phyloP scores from a whole-genome alignment of 2,329 filamentous ascomycete genomes.

The Cordyceps pruinosa region DNA sequence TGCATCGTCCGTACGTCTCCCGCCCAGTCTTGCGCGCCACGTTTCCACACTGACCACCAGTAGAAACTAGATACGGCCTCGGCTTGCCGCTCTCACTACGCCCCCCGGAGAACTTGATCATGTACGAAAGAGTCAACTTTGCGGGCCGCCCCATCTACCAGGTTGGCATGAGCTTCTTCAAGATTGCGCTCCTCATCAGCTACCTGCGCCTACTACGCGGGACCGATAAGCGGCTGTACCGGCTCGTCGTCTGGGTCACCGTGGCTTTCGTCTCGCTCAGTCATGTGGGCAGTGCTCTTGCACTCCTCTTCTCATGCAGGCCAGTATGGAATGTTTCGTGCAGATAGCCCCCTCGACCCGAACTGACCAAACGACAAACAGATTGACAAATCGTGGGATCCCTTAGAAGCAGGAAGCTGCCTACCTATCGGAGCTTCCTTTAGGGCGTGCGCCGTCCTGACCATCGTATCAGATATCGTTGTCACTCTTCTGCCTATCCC shows the following conservation, averaged over 20 bases:
- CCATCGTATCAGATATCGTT: constrained; percentile 43
- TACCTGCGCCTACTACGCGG: constrained; percentile 44
- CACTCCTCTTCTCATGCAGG: constrained; percentile 43
- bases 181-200: constrained; percentile 45
- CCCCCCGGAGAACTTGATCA: constrained; percentile 35
- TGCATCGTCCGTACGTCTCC: constrained; percentile 28
- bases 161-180: constrained; percentile 49
- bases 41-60: too few species aligned
- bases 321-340: constrained; percentile 30
- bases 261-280: constrained; percentile 37
- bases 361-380: too few species aligned
- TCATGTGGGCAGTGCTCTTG: constrained; percentile 42
- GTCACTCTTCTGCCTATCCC: constrained; percentile 46
- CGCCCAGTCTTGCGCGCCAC: too few species aligned
- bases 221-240: constrained; percentile 39
- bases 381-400: constrained; percentile 41
- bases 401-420: constrained; percentile 33
- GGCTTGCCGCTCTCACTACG: constrained; percentile 39
- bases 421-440: constrained; percentile 41
- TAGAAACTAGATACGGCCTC: constrained; percentile 47
- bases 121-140: constrained; percentile 45
- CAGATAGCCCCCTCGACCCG: too few species aligned
- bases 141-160: constrained; percentile 49
- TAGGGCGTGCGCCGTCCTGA: constrained; percentile 44
- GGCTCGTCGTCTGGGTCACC: constrained; percentile 36